phyloP scores from a whole-genome alignment of 352 stramenopile genomes.

The Phytophthora rubi region DNA sequence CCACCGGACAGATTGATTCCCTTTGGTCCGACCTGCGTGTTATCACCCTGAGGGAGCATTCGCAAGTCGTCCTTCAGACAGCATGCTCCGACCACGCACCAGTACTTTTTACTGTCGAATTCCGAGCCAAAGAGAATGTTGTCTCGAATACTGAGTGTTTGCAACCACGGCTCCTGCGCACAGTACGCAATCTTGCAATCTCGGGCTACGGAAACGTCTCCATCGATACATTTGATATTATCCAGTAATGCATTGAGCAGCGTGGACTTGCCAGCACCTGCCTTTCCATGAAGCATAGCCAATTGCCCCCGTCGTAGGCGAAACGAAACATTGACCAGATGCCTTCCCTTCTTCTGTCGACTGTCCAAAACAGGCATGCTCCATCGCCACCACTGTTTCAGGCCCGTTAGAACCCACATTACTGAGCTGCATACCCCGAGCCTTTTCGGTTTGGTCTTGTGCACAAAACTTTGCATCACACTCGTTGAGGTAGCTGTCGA shows the following conservation, averaged over 20 bases:
- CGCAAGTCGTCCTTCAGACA: constrained; percentile 52
- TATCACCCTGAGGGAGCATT: constrained; percentile 63
- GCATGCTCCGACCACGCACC: constrained; percentile 68
- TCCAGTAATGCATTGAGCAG: constrained; percentile 60
- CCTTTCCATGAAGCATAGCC: constrained; percentile 62
- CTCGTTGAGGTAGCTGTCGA: constrained; percentile 31
- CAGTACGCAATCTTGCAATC: constrained; percentile 75
- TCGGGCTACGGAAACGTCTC: constrained; percentile 44
- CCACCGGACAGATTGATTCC: constrained; percentile 65
- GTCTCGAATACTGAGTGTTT: constrained; percentile 95
- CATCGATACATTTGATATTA: constrained; percentile 48
- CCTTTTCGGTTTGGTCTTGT: constrained; percentile 9
- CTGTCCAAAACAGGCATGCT: constrained; percentile 54
- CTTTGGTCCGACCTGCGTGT: constrained; percentile 52
- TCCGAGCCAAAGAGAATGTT: constrained; percentile 96
- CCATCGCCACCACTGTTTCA: constrained; percentile 44
- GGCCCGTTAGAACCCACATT: constrained; percentile 5
- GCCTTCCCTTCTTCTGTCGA: constrained; percentile 31
- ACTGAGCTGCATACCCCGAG: constrained; percentile 1
- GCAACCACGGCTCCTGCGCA: constrained; percentile 94
- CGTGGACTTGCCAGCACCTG: constrained; percentile 71
- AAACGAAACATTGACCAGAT: constrained; percentile 69
- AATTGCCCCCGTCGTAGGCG: constrained; percentile 52
- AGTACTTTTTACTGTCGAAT: constrained; percentile 71
- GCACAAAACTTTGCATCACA: constrained; percentile 10